Base-by-base conservation (phyloP, 495 filamentous ascomycete species). In the Staphylotrichum tortipilum region DNA sequence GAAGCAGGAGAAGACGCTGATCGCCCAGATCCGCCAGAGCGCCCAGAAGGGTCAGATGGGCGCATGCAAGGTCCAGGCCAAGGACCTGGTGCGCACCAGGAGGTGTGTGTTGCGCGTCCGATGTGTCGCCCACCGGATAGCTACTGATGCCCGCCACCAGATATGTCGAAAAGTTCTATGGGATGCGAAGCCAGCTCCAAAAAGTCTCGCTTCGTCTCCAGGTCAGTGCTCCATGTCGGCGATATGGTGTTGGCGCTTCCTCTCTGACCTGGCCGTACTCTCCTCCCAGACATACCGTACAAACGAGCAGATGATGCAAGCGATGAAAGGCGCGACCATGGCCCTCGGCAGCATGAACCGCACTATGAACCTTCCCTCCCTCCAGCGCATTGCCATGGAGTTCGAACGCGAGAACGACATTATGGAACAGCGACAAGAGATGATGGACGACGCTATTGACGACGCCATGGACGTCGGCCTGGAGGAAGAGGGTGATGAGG, bases 371-470 rank as follows among this genome's bases (percentile, higher is more conserved):
- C 80, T 98, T 9, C 92, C 92, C 2, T 88, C 86, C 11, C 70
- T 98, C 33, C 92, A 97, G 64, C 81, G 94, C 44, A 97, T 98
- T 64, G 91, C 92, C 4, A 97, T 97, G 90, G 92, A 98, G 63
- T 98, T 98, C 57, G 94, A 98, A 72, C 83, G 86, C 55, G 94
- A 98, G 71, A 98, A 95, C 67, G 92, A 96, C 57, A 87, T 97
- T 44, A 98, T 98, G 92, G 92, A 98, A 64, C 87, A 97, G 69
- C 78, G 92, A 51, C 89, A 97, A 70, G 92, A 98, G 62, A 97
- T 97, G 88, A 96, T 98, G 94, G 92, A 95, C 62, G 94, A 97
- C 69, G 92, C 88, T n/a, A 94, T 97, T 42, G 94, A 98, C 66
- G 94, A 98, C 64, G 92, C 89, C 33, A 97, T 91, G 43, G 92